These are phyloP conservation scores for Bipolaris gigantea DNA, from an alignment of 2,329 filamentous ascomycete species.

Conservation along the genomic window DNA sequence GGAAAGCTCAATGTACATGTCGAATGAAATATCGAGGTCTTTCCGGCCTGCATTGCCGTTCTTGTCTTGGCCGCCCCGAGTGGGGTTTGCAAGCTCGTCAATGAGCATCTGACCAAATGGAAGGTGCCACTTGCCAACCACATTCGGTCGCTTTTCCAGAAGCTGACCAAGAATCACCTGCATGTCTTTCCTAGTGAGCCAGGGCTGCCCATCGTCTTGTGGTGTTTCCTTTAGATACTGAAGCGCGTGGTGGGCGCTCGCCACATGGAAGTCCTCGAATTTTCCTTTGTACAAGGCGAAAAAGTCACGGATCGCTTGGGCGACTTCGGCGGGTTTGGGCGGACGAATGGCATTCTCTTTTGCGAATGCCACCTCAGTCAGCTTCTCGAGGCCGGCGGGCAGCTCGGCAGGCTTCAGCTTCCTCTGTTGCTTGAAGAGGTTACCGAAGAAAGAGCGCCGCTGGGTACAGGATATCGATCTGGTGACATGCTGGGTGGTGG, in stretches of 20 bases:
- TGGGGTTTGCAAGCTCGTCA: conserved; percentile 17
- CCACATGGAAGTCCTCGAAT: conserved; percentile 50
- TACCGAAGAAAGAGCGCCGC: conserved; percentile 61
- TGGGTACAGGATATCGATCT: conserved; percentile 35
- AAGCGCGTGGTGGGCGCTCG: conserved; percentile 62
- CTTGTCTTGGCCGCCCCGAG: not conserved
- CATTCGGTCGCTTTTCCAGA: conserved; percentile 37
- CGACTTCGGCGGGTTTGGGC: conserved; percentile 64
- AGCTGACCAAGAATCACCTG: conserved; percentile 16
- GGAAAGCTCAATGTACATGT: conserved; percentile 11
- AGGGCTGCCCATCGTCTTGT: conserved; percentile 28
- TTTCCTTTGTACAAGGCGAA: conserved; percentile 28
- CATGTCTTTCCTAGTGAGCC: conserved; percentile 34
- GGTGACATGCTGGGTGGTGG: conserved; percentile 25
- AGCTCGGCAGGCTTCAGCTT: conserved; percentile 62
- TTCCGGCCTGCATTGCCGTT: conserved; percentile 4
- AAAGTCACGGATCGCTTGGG: conserved; percentile 54
- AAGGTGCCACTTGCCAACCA: conserved; percentile 44
- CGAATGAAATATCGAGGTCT: conserved; percentile 2
- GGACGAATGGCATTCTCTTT: conserved; percentile 65
- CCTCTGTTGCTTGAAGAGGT: conserved; percentile 66
- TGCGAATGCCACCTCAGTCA: conserved; percentile 69
- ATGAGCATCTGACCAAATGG: conserved; percentile 47
- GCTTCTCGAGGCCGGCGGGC: conserved; percentile 70
- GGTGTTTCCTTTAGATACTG: conserved; percentile 56